Conservation (phyloP, 23 red algal genomes). For the Gracilaria domingensis region DNA sequence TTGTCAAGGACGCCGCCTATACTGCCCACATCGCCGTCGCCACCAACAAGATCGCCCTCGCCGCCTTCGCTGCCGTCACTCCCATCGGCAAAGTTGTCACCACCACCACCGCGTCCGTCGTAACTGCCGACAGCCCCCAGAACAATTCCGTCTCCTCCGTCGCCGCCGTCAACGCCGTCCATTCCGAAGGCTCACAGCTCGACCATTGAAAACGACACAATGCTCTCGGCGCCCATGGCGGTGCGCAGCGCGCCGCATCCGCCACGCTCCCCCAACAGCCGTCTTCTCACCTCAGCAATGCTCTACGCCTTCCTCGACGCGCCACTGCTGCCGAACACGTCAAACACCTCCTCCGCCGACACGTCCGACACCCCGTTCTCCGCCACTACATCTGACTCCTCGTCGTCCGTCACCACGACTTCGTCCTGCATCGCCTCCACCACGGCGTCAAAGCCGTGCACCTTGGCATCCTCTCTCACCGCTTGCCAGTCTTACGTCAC, state of each 20-base stretch:
- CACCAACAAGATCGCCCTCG: neutral
- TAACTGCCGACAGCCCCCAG: neutral
- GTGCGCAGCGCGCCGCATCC: neutral
- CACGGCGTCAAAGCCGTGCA: neutral
- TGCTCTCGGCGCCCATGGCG: neutral
- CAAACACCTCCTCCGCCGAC: neutral
- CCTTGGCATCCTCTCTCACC: neutral
- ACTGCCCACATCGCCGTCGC: neutral
- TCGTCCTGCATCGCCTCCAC: neutral
- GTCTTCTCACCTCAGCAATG: neutral
- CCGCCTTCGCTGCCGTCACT: neutral
- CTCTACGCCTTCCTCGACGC: neutral
- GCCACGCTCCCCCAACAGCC: neutral
- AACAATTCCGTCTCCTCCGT: neutral
- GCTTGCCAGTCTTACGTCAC: conserved; percentile 8
- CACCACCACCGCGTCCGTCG: neutral
- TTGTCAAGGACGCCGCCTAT: neutral
- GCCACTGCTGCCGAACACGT: neutral
- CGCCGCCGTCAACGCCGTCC: neutral
- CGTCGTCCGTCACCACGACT: neutral
- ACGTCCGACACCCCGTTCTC: neutral
- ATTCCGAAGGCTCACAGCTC: neutral
- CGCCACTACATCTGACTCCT: neutral
- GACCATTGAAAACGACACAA: neutral
- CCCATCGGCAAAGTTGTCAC: neutral